Evolutionary conservation across 2,329 filamentous ascomycete genomes (phyloP).

Genomic region (Ophiostoma australiae): DNA sequence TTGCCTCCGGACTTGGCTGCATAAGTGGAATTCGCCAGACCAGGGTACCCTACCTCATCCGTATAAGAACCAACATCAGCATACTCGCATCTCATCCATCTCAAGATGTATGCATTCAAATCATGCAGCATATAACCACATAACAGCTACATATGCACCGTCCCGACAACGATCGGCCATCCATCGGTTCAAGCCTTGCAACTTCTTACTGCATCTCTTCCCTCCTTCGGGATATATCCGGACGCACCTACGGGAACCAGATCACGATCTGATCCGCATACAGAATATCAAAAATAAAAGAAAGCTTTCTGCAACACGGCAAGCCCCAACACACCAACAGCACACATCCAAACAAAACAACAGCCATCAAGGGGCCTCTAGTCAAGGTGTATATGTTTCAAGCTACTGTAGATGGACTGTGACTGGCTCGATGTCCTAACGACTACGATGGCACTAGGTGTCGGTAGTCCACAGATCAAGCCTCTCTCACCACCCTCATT

Average conservation of each 20-base stretch:
- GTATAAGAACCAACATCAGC: not conserved
- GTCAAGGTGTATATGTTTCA: not conserved
- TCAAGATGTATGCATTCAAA: not conserved
- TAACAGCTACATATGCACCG: not conserved
- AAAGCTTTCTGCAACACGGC: too few relatives aligned
- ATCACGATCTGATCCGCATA: not conserved
- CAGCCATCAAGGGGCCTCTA: not conserved
- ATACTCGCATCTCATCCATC: not conserved
- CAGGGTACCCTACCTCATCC: not conserved
- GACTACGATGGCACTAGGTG: not conserved
- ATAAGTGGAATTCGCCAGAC: not conserved
- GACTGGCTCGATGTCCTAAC: not conserved
- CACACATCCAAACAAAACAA: not conserved
- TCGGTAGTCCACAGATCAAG: not conserved
- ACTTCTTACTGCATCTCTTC: not conserved
- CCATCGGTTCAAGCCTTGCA: not conserved
- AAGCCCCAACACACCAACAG: not conserved
- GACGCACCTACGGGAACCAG: not conserved
- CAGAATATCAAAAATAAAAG: not conserved
- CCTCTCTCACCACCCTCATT: not conserved
- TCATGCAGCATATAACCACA: not conserved
- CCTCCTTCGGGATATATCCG: not conserved
- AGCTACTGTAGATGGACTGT: not conserved
- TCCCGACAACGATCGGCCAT: not conserved
- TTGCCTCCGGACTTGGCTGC: not conserved